Percentiles rank a stretch among this genome's conserved stretches.
Conservation (phyloP, 176 grass and related monocot genomes). For the Avena sativa region DNA sequence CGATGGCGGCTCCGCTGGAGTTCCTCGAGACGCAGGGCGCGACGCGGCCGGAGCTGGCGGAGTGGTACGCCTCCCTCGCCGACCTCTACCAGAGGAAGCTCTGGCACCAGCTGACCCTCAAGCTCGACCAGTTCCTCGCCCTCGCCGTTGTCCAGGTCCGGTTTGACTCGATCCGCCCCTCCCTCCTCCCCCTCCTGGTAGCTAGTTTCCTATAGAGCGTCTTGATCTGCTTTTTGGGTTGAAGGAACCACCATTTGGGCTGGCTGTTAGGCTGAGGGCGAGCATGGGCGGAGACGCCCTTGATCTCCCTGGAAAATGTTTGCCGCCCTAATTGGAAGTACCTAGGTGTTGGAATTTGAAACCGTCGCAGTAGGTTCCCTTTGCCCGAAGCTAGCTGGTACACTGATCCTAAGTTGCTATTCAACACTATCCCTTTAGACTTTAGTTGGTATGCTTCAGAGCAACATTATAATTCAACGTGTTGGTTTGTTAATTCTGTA, state of each 20-base stretch:
- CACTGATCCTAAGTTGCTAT: background rate
- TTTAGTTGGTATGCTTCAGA: background rate
- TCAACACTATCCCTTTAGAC: background rate
- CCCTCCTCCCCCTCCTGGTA: background rate
- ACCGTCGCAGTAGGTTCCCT: background rate
- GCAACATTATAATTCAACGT: background rate
- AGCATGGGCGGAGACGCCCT: background rate
- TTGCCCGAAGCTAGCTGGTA: background rate
- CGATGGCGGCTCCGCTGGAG: conserved; percentile 58
- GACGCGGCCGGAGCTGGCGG: conserved; percentile 70
- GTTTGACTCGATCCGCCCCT: background rate
- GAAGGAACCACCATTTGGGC: background rate
- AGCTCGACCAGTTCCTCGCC: conserved; percentile 89
- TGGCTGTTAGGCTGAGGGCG: background rate
- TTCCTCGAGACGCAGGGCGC: conserved; percentile 77
- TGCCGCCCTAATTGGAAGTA: background rate
- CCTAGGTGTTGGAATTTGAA: background rate
- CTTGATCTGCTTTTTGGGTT: conserved; percentile 34
- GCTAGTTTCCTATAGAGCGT: background rate
- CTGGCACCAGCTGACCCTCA: conserved; percentile 90
- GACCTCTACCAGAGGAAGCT: conserved; percentile 85
- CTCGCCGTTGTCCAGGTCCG: conserved; percentile 72
- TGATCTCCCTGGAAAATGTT: conserved; percentile 6
- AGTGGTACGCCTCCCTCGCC: conserved; percentile 71
- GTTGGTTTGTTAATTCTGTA: background rate